Conservation (phyloP, 2,329 filamentous ascomycete genomes). For the Fusarium clavum region DNA sequence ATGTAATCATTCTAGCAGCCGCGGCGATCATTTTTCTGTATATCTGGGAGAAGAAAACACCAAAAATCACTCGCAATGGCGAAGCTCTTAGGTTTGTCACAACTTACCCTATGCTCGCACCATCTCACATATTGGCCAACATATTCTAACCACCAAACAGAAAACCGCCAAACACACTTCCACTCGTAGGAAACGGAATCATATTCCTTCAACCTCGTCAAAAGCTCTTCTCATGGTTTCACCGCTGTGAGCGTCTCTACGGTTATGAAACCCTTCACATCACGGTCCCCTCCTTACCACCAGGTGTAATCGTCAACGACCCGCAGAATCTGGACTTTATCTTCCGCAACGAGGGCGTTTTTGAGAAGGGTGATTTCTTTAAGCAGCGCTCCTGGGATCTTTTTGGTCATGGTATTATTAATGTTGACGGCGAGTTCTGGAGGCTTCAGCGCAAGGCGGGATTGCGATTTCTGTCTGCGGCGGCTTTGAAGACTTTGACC, state of each 20-base stretch:
- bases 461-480: conserved; percentile 66
- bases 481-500: conserved; percentile 68
- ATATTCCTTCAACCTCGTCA: conserved; percentile 70
- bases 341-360: conserved; percentile 69
- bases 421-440: conserved; percentile 73
- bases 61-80: conserved; percentile 39
- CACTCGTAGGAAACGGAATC: conserved; percentile 70
- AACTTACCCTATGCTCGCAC: conserved; percentile 6
- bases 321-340: conserved; percentile 72
- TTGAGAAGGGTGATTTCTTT: conserved; percentile 72
- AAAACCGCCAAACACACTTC: conserved; percentile 63
- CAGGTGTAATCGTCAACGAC: conserved; percentile 72
- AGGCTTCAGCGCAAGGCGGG: conserved; percentile 72
- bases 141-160: conserved; percentile 43
- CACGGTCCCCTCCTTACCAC: conserved; percentile 70
- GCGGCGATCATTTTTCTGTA: not conserved
- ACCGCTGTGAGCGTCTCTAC: conserved; percentile 65
- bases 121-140: not conserved
- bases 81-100: conserved; percentile 29
- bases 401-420: conserved; percentile 75
- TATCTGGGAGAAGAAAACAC: conserved; percentile 7
- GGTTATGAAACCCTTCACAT: conserved; percentile 72
- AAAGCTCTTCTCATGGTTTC: conserved; percentile 72
- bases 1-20: not conserved
- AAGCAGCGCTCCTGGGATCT: conserved; percentile 70